Evolutionary conservation across 768 basidiomycete species (phyloP), one percentile per base, ranked within the genome.

Genomic region (Sarcodon aspratus): DNA sequence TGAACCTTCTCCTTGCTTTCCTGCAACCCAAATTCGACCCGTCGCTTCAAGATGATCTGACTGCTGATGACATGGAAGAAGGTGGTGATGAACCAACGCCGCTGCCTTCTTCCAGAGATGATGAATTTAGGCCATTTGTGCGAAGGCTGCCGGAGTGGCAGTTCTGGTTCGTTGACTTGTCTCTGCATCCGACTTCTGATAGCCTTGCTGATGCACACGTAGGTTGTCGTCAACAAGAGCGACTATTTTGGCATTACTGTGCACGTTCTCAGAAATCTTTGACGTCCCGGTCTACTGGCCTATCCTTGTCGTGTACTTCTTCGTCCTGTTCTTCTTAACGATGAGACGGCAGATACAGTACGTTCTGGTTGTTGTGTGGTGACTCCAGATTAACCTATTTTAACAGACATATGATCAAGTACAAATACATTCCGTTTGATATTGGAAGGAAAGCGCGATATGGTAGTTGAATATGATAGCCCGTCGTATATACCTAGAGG

Each of bases 261-360:
- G 85, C 63, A 89, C 96, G 2, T 69, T 84, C 49, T 94, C 89
- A 21, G 75, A 85, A 43, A 69, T 84, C 34, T 95, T 96, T 56
- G 94, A 98, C 63, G 86, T 99, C 17, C 95, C 96, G 7, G 96
- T 98, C 18, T 98, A 96, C 69, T 98, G 96, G 94, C 96, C 96
- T 7, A 98, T 99, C 65, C 79, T 99, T 48, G 82, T 98, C 57
- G 72, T 97, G 50, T 99, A 99, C 71, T 99, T 98, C 74, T 87
- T 87, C 65, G 85, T 93, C 38, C 76, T 98, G 48, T 97, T 97
- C 61, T 78, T 88, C 17, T 71, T 98, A 57, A 98, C 95, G 4
- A 95, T 99, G 91, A 78, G 93, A 53, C 72, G 92, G 53, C 93
- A 97, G 67, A 93, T 97, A 55, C 89, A 91, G 92, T 95, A 63